Base-by-base conservation (phyloP, 2,329 filamentous ascomycete genomes). In the Phialophora macrospora region DNA sequence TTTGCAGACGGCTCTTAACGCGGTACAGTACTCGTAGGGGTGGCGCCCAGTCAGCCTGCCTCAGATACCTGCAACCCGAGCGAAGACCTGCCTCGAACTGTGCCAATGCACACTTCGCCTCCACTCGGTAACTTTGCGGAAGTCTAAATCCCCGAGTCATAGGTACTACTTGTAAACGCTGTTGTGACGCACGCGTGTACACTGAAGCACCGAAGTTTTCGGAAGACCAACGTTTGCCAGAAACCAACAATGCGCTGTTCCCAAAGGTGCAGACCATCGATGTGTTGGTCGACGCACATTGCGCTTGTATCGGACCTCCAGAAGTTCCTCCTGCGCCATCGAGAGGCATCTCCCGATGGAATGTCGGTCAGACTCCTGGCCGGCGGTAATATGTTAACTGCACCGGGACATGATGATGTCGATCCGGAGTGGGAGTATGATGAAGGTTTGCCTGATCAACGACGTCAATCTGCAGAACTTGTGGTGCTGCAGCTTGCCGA, bases 391-490 rank as follows among this genome's bases (percentile, higher is more conserved):
- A 44, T 44, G 14, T 44, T 44, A 44, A 44, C 38, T 44, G 38
- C 38, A n/a, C 38, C 38, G n/a, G 38, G 30, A n/a, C 20, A 60
- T 41, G 30, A 60, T 60, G 58, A 60, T 60, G 58, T 60, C 58
- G 48, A 60, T 60, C 58, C 20, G n/a, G 4, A 6, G 22, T 46
- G 20, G 54, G 51, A 22, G 52, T 30, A 41, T n/a, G 38, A 44
- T 44, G 41, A 44, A 14, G 22, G 30, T 32, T 17, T 51, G 56
- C 49, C 34, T 60, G 55, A 66, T 66, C 60, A 57, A 55, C 64
- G 49, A 66, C 64, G 64, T 66, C 64, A 66, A 63, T 8, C 32
- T 44, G 60, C 64, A 58, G 48, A 30, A 24, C 17, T 20, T 8
- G 32, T 30, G 26, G 28, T 22, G 52, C 24, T 52, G 12, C 34